Evolutionary conservation across 2,329 filamentous ascomycete species (phyloP), one percentile per base, ranked within the genome.

Genomic region (Chaetomium olivaceum): DNA sequence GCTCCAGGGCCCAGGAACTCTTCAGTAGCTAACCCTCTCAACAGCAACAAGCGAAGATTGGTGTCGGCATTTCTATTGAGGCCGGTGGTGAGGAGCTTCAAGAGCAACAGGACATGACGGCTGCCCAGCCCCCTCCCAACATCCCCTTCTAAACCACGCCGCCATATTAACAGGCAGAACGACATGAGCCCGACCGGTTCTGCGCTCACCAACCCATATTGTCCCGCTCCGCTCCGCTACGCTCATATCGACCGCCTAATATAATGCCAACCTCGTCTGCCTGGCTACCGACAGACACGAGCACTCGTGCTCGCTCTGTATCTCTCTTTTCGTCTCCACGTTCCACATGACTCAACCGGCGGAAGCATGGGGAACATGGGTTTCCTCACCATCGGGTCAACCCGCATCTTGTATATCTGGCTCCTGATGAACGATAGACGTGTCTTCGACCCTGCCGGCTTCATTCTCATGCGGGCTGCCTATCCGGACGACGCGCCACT

Each of bases 31-130:
- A 71, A 80, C 71, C 23, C 56, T 55, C 12, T 54, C 27, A 63
- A 61, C 73, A 99, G 95, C 92, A 95, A 89, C 87, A 91, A 82
- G 92, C 94, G 73, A 98, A 98, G 85, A 87, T 98, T 73, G 95
- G 95, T 72, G 86, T 99, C 70, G 93, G 92, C 68, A 92, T 99
- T 73, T 96, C 93, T 57, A 92, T 97, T 72, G 93, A 97, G 83
- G 87, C 91, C 61, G 89, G 89, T 59, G 86, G 89, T 63, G 93
- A 96, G 78, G 92, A 96, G 77, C 82, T 96, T 72, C 91, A 95
- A 84, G 90, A 93, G 78, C 90, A 93, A 80, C 90, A 65, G 63
- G 63, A 65, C 21, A 33, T 12, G 46, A 25, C 52, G 58, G 58
- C 58, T 25, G 58, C 63, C n/a, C 63, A 93, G 72, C 78, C 84